Percentiles rank a stretch among this genome's conserved stretches.
phyloP scores from a whole-genome alignment of 2,329 filamentous ascomycete species.

The Claviceps sorghi region DNA sequence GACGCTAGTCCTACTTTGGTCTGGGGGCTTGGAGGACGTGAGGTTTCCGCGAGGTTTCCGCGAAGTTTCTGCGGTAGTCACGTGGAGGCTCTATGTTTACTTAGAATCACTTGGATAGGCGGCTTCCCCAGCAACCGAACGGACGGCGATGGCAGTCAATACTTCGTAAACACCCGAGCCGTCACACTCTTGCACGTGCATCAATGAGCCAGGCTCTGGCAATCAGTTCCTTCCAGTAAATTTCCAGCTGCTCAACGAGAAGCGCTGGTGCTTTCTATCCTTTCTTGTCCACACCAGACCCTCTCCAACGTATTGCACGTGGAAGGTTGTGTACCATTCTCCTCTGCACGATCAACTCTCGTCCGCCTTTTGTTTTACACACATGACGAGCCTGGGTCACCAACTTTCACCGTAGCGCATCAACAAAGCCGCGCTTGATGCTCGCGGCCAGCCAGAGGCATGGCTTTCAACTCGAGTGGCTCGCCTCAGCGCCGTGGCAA shows the following conservation, averaged over 20 bases:
- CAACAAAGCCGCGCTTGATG: constrained; percentile 9
- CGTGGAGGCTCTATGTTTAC: constrained; percentile 16
- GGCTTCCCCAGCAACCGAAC: constrained; percentile 17
- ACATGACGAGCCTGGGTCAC: neutral
- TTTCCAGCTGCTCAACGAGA: constrained; percentile 9
- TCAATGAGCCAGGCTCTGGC: constrained; percentile 7
- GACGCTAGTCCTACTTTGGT: neutral
- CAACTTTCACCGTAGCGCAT: neutral
- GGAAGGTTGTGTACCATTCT: neutral
- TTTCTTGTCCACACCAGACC: constrained; percentile 5
- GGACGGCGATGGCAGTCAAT: constrained; percentile 6
- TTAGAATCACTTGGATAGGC: constrained; percentile 6
- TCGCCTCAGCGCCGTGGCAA: constrained; percentile 61
- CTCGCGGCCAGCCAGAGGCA: constrained; percentile 9
- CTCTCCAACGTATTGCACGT: neutral
- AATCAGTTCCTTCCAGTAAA: constrained; percentile 13
- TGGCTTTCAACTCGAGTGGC: constrained; percentile 22
- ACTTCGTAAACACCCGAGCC: too few species aligned
- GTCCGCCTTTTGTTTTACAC: constrained; percentile 14
- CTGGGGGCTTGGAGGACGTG: neutral
- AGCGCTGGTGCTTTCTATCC: constrained; percentile 13
- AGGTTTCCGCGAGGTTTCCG: neutral
- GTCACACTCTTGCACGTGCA: neutral
- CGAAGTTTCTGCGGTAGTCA: constrained; percentile 4
- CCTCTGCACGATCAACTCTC: neutral